These are phyloP conservation scores for Elasticomyces elasticus DNA, from an alignment of 495 filamentous ascomycete genomes.

Conservation along the genomic window DNA sequence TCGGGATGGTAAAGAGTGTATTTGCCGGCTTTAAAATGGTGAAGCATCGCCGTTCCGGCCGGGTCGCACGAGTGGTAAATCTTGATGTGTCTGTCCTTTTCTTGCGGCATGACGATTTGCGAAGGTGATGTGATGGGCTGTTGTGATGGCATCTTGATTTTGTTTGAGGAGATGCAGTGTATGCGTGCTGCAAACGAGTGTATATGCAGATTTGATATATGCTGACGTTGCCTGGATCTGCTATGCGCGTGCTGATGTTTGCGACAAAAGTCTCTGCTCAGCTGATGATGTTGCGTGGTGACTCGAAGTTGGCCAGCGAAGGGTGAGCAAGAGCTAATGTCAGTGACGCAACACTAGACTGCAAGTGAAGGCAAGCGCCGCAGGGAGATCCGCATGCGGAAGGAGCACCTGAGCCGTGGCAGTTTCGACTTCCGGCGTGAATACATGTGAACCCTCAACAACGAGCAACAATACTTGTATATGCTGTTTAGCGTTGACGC, in stretches of 20 bases:
- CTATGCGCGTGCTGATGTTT: not conserved
- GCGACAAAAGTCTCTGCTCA: not conserved
- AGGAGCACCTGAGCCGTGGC: too few relatives aligned
- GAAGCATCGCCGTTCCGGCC: not conserved
- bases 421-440: too few relatives aligned
- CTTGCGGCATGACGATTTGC: not conserved
- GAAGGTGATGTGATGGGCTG: not conserved
- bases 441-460: too few relatives aligned
- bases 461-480: too few relatives aligned
- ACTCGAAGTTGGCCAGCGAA: too few relatives aligned
- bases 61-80: constrained; percentile 9
- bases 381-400: too few relatives aligned
- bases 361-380: too few relatives aligned
- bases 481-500: too few relatives aligned
- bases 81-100: not conserved
- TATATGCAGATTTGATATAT: not conserved
- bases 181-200: not conserved
- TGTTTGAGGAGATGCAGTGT: not conserved
- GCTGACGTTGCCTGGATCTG: not conserved
- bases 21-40: not conserved
- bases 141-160: not conserved
- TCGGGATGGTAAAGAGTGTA: not conserved
- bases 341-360: too few relatives aligned
- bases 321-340: too few relatives aligned
- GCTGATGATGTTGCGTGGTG: not conserved